Percentiles rank a stretch among this genome's conserved stretches.
Evolutionary conservation across 495 filamentous ascomycete species (phyloP).

Genomic region (Chlorociboria aeruginascens): DNA sequence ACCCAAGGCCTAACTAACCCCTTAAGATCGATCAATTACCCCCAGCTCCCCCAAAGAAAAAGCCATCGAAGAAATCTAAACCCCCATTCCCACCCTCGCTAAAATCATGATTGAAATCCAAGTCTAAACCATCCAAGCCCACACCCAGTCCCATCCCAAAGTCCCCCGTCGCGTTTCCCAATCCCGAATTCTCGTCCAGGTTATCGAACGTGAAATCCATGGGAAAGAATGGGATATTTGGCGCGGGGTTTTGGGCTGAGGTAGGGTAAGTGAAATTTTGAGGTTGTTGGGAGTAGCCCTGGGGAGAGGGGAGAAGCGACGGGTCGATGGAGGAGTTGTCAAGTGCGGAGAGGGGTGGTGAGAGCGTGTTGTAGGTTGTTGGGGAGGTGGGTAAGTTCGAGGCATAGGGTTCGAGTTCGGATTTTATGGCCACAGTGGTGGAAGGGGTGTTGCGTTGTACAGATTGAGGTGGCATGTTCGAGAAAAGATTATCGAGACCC

Average conservation of each 20-base stretch:
- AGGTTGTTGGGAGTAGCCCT: conserved; percentile 14
- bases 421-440: conserved; percentile 1
- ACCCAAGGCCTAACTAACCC: conserved; percentile 1
- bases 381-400: conserved; percentile 1
- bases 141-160: conserved; percentile 68
- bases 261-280: neutral
- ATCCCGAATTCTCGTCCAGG: conserved; percentile 13
- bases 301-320: conserved; percentile 30
- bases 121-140: conserved; percentile 55
- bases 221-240: neutral
- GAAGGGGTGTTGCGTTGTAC: neutral
- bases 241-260: conserved; percentile 10
- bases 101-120: conserved; percentile 78
- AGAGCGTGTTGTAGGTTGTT: conserved; percentile 14
- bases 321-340: conserved; percentile 35
- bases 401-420: conserved; percentile 8
- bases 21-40: conserved; percentile 1
- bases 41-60: conserved; percentile 63
- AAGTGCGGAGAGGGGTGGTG: conserved; percentile 18
- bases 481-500: conserved; percentile 47
- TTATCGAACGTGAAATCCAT: conserved; percentile 16
- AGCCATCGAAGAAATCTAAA: conserved; percentile 81
- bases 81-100: conserved; percentile 61
- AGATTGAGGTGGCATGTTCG: neutral
- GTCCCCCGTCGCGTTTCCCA: conserved; percentile 9